Evolutionary conservation across 1,139 yeast species (phyloP).

Genomic region (Hemisphaericaspora xylofermentans): DNA sequence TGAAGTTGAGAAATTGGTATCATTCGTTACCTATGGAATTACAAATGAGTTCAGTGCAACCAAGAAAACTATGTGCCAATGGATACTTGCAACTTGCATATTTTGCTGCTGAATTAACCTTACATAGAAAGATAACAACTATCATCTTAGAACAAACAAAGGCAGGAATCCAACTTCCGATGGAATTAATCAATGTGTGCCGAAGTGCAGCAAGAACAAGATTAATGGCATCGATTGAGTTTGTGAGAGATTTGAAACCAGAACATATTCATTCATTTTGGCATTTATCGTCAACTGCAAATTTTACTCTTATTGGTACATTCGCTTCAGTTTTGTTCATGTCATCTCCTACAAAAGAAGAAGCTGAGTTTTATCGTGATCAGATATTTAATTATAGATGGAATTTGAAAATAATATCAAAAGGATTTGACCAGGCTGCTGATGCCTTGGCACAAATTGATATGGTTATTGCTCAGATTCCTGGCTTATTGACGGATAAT

Average conservation of each 20-base stretch:
- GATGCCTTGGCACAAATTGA: constrained; percentile 70
- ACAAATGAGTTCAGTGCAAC: constrained; percentile 62
- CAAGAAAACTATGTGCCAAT: constrained; percentile 61
- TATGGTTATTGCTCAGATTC: constrained; percentile 61
- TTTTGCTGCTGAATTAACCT: constrained; percentile 81
- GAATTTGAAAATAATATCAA: constrained; percentile 68
- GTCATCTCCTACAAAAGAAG: constrained; percentile 60
- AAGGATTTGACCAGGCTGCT: constrained; percentile 72
- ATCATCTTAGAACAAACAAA: constrained; percentile 46
- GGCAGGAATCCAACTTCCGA: constrained; percentile 47
- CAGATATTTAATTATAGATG: constrained; percentile 74
- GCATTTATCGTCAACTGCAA: constrained; percentile 79
- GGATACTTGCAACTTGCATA: constrained; percentile 82
- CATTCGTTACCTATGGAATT: constrained; percentile 70
- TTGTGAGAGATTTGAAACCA: constrained; percentile 69
- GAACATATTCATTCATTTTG: constrained; percentile 87
- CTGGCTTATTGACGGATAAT: constrained; percentile 57
- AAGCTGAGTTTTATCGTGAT: constrained; percentile 60
- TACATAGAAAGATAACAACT: constrained; percentile 77
- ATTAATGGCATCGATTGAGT: constrained; percentile 76
- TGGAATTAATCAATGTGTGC: constrained; percentile 64
- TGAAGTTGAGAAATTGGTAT: constrained; percentile 79
- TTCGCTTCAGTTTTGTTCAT: constrained; percentile 78
- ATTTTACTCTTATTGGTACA: constrained; percentile 78
- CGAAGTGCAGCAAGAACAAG: constrained; percentile 83